Evolutionary conservation across 1,284 basidiomycete species (phyloP), one percentile per base, ranked within the genome.

Genomic region (Melampsora abietis-canadensis): DNA sequence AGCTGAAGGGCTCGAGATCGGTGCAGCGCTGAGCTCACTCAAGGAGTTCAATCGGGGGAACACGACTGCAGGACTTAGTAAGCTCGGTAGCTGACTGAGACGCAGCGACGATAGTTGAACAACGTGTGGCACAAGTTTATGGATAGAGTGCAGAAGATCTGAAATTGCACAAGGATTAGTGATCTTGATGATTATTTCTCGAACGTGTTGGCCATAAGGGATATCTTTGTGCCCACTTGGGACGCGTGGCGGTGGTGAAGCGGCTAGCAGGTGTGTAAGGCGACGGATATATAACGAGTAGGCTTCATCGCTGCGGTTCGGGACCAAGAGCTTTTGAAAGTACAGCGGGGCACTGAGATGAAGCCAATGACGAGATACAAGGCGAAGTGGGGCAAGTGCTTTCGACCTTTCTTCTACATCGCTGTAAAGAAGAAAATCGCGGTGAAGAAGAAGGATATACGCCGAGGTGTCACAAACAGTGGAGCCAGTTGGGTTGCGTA

Each of bases 41-140:
- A 74, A 44, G 17, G 72, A 66, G 5, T 40, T 30, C n/a, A 74
- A 57, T 21, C 57, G 54, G 5, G 72, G 72, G 27, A 74, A 74
- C 19, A 47, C 47, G 46, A 74, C 34, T 17, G 63, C 27, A 10
- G 70, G 70, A 61, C 70, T 74, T 8, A 74, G 54, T 24, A 74
- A 48, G 14, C 46, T 59, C 10, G 62, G 54, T 27, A 74, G 57
- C 14, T 74, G 51, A 27, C 46, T 54, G 17, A 74, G 44, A 66
- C 37, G 63, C 27, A 74, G 44, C n/a, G 51, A 62, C 1, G 21
- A 64, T 31, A 74, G 48, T 5, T 48, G 12, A 5, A 19, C 65
- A 15, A 74, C 47, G 47, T 74, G 63, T 19, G 70, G 70, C 17
- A 74, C 30, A 61, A 74, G 65, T 47, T 48, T 34, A 60, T 74